Evolutionary conservation across 1,284 basidiomycete genomes (phyloP), one percentile per base, ranked within the genome.

Genomic region (Apiotrichum gamsii): DNA sequence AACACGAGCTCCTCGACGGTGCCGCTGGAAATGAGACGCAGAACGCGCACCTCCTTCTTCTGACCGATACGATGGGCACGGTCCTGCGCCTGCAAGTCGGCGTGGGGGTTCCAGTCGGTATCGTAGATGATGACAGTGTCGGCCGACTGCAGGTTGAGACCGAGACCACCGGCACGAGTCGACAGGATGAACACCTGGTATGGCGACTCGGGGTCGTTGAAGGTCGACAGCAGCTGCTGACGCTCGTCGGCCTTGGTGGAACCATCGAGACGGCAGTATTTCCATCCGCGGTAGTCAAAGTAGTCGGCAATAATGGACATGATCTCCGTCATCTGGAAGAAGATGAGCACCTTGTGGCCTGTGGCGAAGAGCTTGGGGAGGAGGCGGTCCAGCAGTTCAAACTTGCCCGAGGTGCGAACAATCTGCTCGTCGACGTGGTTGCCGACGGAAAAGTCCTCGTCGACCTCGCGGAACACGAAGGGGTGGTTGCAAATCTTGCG

Each of bases 251-350:
- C 94, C 77, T 97, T 97, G 33, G 95, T 98, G 14, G 88, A 86
- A 78, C 95, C 95, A 72, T 98, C 95, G 20, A 99, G 78, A 60
- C 95, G 90, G 43, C 97, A 83, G 72, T 93, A 88, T 67, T 89
- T 86, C 80, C 84, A 91, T 16, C 82, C 81, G 75, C 87, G 84
- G 78, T 85, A 87, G 66, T 88, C 87, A 68, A 97, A 76, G 69
- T 96, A 99, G 69, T 98, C 95, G 67, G 95, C 91, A 82, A 98
- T 94, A 70, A 98, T 96, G 60, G 96, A 91, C 94, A 98, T 97
- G 68, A 97, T 91, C 63, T 91, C 83, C 8, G 94, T 97, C 94
- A 97, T 97, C 74, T 98, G 94, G 84, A 97, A 97, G 82, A 97
- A 97, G 68, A 98, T 96, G 53, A 98, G 82, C 29, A 68, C 69